Evolutionary conservation across 352 stramenopile genomes (phyloP), one percentile per base, ranked within the genome.

Genomic region (Globisporangium emineosum): DNA sequence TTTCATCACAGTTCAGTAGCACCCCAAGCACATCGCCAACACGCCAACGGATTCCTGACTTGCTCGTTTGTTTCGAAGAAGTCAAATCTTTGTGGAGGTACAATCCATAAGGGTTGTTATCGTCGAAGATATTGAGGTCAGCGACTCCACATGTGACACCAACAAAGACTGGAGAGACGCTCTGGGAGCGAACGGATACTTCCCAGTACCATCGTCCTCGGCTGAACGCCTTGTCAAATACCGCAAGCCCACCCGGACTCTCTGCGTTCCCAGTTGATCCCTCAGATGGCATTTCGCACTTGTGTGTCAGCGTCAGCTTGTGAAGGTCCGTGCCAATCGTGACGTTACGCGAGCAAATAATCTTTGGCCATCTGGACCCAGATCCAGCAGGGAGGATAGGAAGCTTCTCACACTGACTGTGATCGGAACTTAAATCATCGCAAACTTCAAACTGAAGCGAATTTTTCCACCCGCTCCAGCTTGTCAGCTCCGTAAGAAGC

Each of bases 131-230:
- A 58, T 94, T 94, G 15, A 96, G 65, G 65, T 96, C 87, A 27
- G 72, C 70, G 25, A 68, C 68, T 25, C 77, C 79, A 45, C 68
- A 70, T 1, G 72, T 77, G 17, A 94, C 67, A 13, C 88, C 88
- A 30, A 96, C 71, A 79, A 92, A 93, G 2, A 96, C 72, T 25
- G 88, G 79, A 19, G 57, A 74, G 33, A 82, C 72, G 54, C 64
- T 68, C 72, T 92, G 65, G 10, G 67, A 45, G 43, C 76, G 69
- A 33, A 91, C 71, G 7, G 76, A 83, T 0, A 94, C 70, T 54
- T 96, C 80, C 83, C 85, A 96, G 68, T 91, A 96, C 88, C 88
- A 96, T 47, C 74, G 75, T 1, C 88, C 88, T 52, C 75, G 77
- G 19, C 61, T 73, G 8, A 94, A 75, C 4, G 59, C 33, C 58